Percentiles rank a stretch among this genome's conserved stretches.
phyloP scores from a whole-genome alignment of 2,329 filamentous ascomycete genomes.

The Hortaea sp. region DNA sequence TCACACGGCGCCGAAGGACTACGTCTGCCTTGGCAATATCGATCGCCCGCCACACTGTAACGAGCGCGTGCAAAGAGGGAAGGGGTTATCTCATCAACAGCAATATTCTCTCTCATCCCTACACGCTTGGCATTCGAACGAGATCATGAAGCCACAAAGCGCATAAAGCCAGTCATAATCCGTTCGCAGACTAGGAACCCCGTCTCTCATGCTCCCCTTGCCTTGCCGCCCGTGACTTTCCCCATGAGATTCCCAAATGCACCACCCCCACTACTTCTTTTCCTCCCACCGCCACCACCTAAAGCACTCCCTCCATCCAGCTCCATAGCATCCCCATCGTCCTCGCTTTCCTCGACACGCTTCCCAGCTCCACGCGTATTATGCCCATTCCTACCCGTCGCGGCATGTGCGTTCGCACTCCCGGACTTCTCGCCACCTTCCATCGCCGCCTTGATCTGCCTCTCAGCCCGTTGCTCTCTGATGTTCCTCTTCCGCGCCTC shows the following conservation, averaged over 20 bases:
- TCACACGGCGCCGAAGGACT: too few species aligned
- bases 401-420: constrained; percentile 3
- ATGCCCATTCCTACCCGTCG: constrained; percentile 4
- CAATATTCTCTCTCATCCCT: too few species aligned
- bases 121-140: too few species aligned
- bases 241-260: not conserved
- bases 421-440: constrained; percentile 13
- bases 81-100: too few species aligned
- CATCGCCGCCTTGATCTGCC: constrained; percentile 26
- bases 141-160: too few species aligned
- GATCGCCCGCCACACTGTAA: too few species aligned
- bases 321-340: constrained; percentile 25
- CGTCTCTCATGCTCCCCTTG: too few species aligned
- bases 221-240: not conserved
- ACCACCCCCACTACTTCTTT: not conserved
- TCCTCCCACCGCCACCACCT: not conserved
- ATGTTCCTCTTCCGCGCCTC: constrained; percentile 32
- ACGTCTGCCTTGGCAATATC: too few species aligned
- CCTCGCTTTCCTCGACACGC: constrained; percentile 13
- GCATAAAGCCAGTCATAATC: too few species aligned
- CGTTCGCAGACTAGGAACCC: too few species aligned
- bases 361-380: constrained; percentile 6
- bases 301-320: constrained; percentile 16
- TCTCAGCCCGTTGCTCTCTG: constrained; percentile 32
- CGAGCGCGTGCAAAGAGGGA: too few species aligned